These are phyloP conservation scores for Dioszegia aurantiaca DNA, from an alignment of 768 basidiomycete genomes.

Conservation along the genomic window DNA sequence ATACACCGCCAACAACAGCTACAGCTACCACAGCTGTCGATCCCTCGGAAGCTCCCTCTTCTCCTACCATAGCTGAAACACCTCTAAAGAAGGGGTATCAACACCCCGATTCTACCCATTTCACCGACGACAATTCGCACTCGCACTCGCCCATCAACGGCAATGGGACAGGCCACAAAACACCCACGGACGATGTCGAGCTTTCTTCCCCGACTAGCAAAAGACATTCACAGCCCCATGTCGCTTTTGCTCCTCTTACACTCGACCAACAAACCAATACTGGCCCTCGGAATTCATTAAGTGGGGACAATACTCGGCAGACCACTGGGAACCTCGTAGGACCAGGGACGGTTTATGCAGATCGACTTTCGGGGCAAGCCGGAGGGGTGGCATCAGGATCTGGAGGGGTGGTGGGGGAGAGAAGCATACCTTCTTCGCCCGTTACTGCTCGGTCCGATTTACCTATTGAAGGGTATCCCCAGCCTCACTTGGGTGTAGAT, in stretches of 20 bases:
- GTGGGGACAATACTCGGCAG: background rate
- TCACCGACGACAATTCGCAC: background rate
- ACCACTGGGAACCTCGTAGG: background rate
- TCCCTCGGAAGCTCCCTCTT: constrained; percentile 37
- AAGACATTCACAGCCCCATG: background rate
- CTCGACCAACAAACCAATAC: too few species aligned
- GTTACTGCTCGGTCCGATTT: background rate
- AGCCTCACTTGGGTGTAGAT: background rate
- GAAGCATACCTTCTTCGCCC: background rate
- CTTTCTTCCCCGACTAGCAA: background rate
- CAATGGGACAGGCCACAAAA: background rate
- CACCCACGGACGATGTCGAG: background rate
- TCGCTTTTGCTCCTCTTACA: constrained; percentile 7
- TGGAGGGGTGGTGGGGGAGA: too few species aligned
- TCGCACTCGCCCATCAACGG: too few species aligned
- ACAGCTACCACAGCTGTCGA: constrained; percentile 15
- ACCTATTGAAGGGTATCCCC: too few species aligned
- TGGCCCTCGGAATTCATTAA: too few species aligned
- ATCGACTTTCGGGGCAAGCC: background rate
- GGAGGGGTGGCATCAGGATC: background rate
- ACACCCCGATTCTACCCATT: constrained; percentile 6
- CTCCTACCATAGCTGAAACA: constrained; percentile 26
- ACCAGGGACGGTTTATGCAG: background rate
- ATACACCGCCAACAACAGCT: constrained; percentile 18
- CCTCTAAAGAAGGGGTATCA: constrained; percentile 29